Conservation (phyloP, 1,284 basidiomycete genomes). For the Ustilago sp. region DNA sequence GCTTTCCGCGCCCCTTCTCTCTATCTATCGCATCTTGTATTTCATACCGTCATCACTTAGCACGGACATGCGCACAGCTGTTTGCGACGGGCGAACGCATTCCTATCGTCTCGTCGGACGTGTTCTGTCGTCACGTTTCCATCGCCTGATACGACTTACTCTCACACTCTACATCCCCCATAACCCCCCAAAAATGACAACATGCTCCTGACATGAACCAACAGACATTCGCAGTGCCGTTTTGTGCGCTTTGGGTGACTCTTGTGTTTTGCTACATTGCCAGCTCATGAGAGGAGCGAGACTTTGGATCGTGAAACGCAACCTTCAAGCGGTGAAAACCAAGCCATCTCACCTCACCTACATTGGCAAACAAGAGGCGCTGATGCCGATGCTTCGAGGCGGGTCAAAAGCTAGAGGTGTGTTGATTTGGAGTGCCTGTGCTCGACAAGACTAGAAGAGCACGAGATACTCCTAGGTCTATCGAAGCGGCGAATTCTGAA, state of each 20-base stretch:
- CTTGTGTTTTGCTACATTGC: too few relatives aligned
- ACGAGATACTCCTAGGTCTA: too few relatives aligned
- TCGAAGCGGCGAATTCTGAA: neutral
- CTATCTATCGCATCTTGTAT: slow-evolving; percentile 29
- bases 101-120: slow-evolving; percentile 27
- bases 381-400: too few relatives aligned
- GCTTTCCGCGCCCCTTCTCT: neutral
- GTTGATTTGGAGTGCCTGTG: neutral
- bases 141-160: slow-evolving; percentile 43
- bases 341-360: too few relatives aligned
- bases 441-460: too few relatives aligned
- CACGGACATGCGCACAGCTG: slow-evolving; percentile 25
- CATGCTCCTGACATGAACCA: slow-evolving; percentile 47
- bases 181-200: slow-evolving; percentile 45
- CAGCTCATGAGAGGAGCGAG: too few relatives aligned
- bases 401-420: neutral
- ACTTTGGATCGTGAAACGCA: too few relatives aligned
- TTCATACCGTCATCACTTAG: slow-evolving; percentile 35
- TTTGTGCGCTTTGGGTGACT: neutral
- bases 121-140: slow-evolving; percentile 43
- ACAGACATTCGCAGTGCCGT: neutral
- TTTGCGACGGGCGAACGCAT: slow-evolving; percentile 33
- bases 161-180: slow-evolving; percentile 19
- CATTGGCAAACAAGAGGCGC: too few relatives aligned
- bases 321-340: too few relatives aligned